Evolutionary conservation across 805 yeast genomes (phyloP).

Genomic region (Saturnispora hagleri): DNA sequence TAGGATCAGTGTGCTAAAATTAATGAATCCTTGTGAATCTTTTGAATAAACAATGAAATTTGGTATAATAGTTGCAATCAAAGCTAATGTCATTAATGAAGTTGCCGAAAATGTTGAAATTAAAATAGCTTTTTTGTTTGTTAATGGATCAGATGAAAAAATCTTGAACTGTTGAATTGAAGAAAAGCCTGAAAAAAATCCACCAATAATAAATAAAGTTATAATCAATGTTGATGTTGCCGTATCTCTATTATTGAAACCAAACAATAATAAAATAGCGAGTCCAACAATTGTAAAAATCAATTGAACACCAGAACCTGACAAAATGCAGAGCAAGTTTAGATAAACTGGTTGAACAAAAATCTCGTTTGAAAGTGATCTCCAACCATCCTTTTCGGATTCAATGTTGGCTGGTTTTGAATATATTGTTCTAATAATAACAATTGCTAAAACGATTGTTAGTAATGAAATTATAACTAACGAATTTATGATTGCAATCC

Average conservation of each 20-base stretch:
- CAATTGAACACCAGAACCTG: conserved; percentile 70
- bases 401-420: conserved; percentile 32
- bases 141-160: conserved; percentile 35
- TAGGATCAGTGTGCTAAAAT: conserved; percentile 63
- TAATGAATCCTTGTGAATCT: conserved; percentile 66
- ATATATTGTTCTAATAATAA: conserved; percentile 47
- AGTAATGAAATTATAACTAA: conserved; percentile 53
- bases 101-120: conserved; percentile 41
- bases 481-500: conserved; percentile 71
- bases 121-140: conserved; percentile 24
- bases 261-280: conserved; percentile 46
- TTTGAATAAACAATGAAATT: conserved; percentile 70
- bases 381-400: conserved; percentile 7
- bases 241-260: conserved; percentile 23
- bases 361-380: conserved; percentile 34
- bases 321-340: conserved; percentile 42
- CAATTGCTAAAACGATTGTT: conserved; percentile 55
- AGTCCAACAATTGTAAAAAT: conserved; percentile 57
- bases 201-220: conserved; percentile 55
- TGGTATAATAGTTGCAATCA: conserved; percentile 43
- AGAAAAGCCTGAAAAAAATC: conserved; percentile 63
- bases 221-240: conserved; percentile 56
- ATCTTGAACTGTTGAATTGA: conserved; percentile 55
- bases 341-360: conserved; percentile 43
- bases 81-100: conserved; percentile 36